Conservation (phyloP, 1,284 basidiomycete genomes). For the Rhizoctonia solani region DNA sequence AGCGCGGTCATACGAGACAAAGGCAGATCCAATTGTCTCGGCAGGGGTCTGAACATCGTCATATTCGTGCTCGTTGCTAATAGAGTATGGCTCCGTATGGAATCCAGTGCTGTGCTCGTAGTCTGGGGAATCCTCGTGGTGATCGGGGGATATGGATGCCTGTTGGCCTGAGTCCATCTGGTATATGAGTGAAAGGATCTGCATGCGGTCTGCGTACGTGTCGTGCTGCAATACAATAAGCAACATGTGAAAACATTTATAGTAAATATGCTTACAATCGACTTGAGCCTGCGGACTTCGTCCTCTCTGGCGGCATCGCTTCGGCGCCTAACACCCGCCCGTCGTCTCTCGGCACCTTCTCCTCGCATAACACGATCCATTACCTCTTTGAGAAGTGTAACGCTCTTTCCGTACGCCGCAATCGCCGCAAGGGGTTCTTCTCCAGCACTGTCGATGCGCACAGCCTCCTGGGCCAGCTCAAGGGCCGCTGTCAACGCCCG, state of each 20-base stretch:
- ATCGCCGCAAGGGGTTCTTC: slow-evolving; percentile 81
- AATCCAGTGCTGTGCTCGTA: slow-evolving; percentile 25
- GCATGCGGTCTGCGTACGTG: slow-evolving; percentile 86
- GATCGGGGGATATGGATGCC: slow-evolving; percentile 4
- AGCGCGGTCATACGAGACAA: slow-evolving; percentile 54
- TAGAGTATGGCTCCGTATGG: slow-evolving; percentile 9
- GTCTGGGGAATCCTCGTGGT: neutral
- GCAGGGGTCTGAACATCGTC: slow-evolving; percentile 43
- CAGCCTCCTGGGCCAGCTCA: slow-evolving; percentile 81
- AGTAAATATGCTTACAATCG: slow-evolving; percentile 63
- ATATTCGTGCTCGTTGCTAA: slow-evolving; percentile 26
- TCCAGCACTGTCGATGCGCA: slow-evolving; percentile 77
- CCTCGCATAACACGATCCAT: slow-evolving; percentile 84
- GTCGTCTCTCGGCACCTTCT: slow-evolving; percentile 68
- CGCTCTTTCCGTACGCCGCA: slow-evolving; percentile 77
- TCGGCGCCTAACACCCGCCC: slow-evolving; percentile 61
- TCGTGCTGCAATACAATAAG: slow-evolving; percentile 62
- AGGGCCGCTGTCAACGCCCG: slow-evolving; percentile 76
- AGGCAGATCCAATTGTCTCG: slow-evolving; percentile 54
- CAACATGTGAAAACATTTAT: neutral
- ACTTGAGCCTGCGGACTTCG: slow-evolving; percentile 76
- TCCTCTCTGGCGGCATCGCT: slow-evolving; percentile 84
- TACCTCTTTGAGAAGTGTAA: slow-evolving; percentile 78
- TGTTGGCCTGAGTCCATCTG: slow-evolving; percentile 53
- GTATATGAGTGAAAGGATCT: slow-evolving; percentile 82